phyloP scores from a whole-genome alignment of 192 early-diverging fungal species.

The Coemansia sp. region DNA sequence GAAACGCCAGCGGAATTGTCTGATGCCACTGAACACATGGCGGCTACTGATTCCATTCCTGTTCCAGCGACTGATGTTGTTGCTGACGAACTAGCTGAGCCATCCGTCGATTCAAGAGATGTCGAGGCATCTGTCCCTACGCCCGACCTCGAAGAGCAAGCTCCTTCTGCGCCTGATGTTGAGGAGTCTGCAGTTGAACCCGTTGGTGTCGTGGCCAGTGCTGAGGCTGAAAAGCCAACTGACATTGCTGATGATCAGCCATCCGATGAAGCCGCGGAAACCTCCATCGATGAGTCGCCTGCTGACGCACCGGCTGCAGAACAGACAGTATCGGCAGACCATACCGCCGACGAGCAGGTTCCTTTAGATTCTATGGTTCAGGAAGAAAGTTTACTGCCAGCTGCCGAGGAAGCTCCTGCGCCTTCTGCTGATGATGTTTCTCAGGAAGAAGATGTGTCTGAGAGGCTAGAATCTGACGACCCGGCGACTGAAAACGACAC shows the following conservation, averaged over 20 bases:
- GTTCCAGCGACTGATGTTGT: not conserved
- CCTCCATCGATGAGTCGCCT: not conserved
- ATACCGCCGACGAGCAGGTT: not conserved
- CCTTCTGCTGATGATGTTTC: not conserved
- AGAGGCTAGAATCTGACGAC: not conserved
- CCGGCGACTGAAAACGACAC: not conserved
- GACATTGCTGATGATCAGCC: not conserved
- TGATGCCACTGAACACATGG: not conserved
- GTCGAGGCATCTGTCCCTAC: not conserved
- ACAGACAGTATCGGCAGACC: not conserved
- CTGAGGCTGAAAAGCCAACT: not conserved
- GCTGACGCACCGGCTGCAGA: not conserved
- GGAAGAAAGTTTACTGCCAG: not conserved
- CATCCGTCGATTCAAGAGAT: not conserved
- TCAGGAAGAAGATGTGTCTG: not conserved
- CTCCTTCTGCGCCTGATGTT: not conserved
- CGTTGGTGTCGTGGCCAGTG: not conserved
- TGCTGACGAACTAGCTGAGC: conserved; percentile 1
- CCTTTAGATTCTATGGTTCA: not conserved
- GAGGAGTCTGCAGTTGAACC: not conserved
- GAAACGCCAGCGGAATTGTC: not conserved
- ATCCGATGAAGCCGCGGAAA: not conserved
- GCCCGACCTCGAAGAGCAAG: not conserved
- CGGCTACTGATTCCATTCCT: not conserved
- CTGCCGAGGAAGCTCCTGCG: not conserved